These are phyloP conservation scores for Trichosporon faecale DNA, from an alignment of 1,284 basidiomycete genomes.

Conservation along the genomic window DNA sequence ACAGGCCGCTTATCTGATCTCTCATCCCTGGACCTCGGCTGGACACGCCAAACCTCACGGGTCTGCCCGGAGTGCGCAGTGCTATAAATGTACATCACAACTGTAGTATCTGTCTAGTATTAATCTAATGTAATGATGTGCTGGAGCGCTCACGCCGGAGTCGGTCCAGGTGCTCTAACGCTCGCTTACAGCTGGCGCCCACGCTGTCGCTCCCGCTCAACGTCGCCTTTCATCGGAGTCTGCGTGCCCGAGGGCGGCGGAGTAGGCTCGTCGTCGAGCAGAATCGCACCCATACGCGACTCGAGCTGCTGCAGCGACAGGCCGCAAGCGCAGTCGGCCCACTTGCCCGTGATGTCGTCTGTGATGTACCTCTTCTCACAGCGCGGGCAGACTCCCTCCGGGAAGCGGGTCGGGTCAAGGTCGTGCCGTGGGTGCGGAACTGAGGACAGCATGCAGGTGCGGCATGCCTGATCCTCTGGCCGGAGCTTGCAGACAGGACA, in stretches of 20 bases:
- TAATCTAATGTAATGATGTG: background rate
- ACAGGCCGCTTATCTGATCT: background rate
- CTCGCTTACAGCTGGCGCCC: background rate
- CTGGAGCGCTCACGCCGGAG: background rate
- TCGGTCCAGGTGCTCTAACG: no score
- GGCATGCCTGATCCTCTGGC: conserved; percentile 24
- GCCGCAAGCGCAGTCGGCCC: conserved; percentile 34
- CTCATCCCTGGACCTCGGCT: background rate
- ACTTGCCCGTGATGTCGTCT: conserved; percentile 23
- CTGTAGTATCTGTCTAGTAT: background rate
- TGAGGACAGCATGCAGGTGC: conserved; percentile 24
- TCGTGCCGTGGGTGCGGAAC: conserved; percentile 37
- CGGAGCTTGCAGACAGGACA: conserved; percentile 27
- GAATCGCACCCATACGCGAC: conserved; percentile 22
- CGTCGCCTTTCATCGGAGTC: background rate
- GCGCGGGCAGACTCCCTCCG: conserved; percentile 32
- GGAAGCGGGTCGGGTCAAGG: conserved; percentile 31
- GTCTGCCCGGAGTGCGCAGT: background rate
- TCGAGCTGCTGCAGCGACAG: conserved; percentile 23
- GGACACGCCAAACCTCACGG: background rate
- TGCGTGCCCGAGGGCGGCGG: background rate
- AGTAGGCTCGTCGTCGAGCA: conserved; percentile 11
- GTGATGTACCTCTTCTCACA: conserved; percentile 30
- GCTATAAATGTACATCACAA: background rate
- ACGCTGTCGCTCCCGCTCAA: background rate